These are phyloP conservation scores for Neofusicoccum sp. DNA, from an alignment of 2,329 filamentous ascomycete species.

Conservation along the genomic window DNA sequence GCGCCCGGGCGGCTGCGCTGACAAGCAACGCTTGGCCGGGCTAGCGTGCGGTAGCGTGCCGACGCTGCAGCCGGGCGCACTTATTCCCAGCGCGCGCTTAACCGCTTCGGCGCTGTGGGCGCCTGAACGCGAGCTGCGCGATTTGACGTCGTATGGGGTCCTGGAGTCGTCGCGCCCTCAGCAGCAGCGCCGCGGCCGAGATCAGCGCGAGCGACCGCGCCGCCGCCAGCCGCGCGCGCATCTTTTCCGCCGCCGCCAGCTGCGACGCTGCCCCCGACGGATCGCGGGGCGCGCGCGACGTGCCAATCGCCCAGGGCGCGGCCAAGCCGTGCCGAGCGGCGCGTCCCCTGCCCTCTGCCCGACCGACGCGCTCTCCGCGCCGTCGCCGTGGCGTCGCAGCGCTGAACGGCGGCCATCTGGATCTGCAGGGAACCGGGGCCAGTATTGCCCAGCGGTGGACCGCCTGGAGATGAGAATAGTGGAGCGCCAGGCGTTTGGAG, in stretches of 20 bases:
- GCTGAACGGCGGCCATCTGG: conserved; percentile 6
- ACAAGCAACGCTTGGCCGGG: conserved; percentile 12
- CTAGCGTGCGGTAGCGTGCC: conserved; percentile 10
- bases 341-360: neutral
- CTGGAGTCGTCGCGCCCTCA: conserved; percentile 7
- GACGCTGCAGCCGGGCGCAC: conserved; percentile 3
- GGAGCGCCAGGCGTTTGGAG: conserved; percentile 14
- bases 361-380: neutral
- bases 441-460: conserved; percentile 19
- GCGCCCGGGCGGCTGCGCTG: conserved; percentile 13
- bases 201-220: conserved; percentile 18
- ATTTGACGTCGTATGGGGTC: conserved; percentile 19
- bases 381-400: conserved; percentile 2
- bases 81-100: conserved; percentile 13
- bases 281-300: conserved; percentile 5
- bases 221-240: conserved; percentile 12
- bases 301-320: conserved; percentile 13
- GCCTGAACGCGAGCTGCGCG: conserved; percentile 16
- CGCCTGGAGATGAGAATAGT: conserved; percentile 21
- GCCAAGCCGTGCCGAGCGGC: conserved; percentile 11
- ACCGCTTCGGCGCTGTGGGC: conserved; percentile 9
- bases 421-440: conserved; percentile 21
- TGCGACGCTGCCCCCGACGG: neutral
- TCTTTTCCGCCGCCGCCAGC: conserved; percentile 16
- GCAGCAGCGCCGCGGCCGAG: conserved; percentile 11